These are phyloP conservation scores for Aciculosporium take DNA, from an alignment of 2,329 filamentous ascomycete species.

Conservation along the genomic window DNA sequence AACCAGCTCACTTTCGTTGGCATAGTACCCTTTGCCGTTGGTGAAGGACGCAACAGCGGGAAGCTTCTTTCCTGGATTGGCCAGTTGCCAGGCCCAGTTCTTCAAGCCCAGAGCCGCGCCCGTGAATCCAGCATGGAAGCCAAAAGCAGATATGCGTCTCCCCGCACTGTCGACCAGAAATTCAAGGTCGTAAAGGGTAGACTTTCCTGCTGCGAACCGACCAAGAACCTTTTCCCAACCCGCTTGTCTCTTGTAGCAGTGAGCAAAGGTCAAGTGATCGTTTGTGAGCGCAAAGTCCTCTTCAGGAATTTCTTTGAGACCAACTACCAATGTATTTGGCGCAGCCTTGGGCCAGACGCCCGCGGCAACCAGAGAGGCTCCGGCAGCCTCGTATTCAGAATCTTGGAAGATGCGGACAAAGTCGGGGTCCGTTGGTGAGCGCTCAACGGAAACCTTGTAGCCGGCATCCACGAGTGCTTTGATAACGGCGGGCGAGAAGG, in stretches of 20 bases:
- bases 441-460: constrained; percentile 55
- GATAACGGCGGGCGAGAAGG: constrained; percentile 29
- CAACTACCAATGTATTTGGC: constrained; percentile 55
- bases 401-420: constrained; percentile 48
- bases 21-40: constrained; percentile 1
- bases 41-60: constrained; percentile 2
- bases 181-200: constrained; percentile 62
- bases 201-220: constrained; percentile 54
- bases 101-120: constrained; percentile 60
- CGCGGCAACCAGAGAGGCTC: constrained; percentile 50
- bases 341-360: constrained; percentile 56
- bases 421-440: constrained; percentile 16
- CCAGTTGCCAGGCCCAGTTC: constrained; percentile 49
- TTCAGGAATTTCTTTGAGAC: constrained; percentile 66
- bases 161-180: constrained; percentile 65
- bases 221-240: constrained; percentile 71
- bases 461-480: constrained; percentile 49
- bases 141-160: constrained; percentile 57
- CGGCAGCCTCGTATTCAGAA: constrained; percentile 45
- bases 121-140: constrained; percentile 64
- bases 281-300: constrained; percentile 40
- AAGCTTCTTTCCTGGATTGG: constrained; percentile 10
- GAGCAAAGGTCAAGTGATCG: constrained; percentile 9
- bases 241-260: constrained; percentile 63
- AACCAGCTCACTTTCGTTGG: constrained; percentile 1